These are phyloP conservation scores for Fusarium sp. DNA, from an alignment of 2,329 filamentous ascomycete species.

Conservation along the genomic window DNA sequence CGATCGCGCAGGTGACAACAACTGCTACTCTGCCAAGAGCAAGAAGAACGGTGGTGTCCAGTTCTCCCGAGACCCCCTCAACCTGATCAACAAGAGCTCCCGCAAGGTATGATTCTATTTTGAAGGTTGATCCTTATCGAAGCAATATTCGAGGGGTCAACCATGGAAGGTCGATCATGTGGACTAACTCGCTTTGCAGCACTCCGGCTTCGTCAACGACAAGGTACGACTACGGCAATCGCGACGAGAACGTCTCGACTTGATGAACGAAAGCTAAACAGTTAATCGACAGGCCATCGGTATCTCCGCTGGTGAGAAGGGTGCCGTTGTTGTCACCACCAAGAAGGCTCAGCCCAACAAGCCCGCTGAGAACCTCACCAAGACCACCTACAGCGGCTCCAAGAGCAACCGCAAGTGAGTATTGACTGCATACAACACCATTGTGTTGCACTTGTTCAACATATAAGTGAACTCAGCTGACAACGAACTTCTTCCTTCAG, in stretches of 20 bases:
- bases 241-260: constrained; percentile 23
- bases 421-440: background rate
- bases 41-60: constrained; percentile 80
- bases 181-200: constrained; percentile 64
- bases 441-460: background rate
- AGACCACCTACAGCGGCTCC: constrained; percentile 75
- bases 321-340: constrained; percentile 81
- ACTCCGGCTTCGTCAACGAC: constrained; percentile 92
- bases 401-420: constrained; percentile 78
- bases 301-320: constrained; percentile 78
- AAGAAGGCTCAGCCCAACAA: constrained; percentile 84
- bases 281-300: constrained; percentile 76
- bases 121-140: background rate
- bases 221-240: constrained; percentile 71
- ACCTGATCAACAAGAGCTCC: constrained; percentile 90
- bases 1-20: constrained; percentile 76
- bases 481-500: constrained; percentile 57
- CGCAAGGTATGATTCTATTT: constrained; percentile 76
- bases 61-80: constrained; percentile 95
- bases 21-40: constrained; percentile 93
- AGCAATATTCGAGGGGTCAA: constrained; percentile 3
- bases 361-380: constrained; percentile 74
- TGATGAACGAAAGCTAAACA: constrained; percentile 38
- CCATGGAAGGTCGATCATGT: background rate
- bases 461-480: constrained; percentile 24